Evolutionary conservation across 352 stramenopile species (phyloP).

Genomic region (Globisporangium barbulae): DNA sequence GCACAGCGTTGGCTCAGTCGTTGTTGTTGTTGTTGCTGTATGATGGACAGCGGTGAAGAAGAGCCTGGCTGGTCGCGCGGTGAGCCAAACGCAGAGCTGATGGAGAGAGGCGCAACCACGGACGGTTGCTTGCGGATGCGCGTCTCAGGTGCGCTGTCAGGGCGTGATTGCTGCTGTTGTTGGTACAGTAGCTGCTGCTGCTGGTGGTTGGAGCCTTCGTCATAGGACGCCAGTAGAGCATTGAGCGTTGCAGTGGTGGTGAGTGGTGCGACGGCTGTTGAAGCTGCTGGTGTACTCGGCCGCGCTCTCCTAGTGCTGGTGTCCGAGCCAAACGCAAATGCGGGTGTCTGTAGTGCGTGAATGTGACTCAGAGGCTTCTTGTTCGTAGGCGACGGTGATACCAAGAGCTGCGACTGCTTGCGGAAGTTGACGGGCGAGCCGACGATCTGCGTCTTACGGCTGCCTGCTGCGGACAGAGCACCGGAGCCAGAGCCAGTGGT

Average conservation of each 20-base stretch:
- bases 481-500: neutral
- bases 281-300: neutral
- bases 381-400: neutral
- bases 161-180: slow-evolving; percentile 4
- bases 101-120: neutral
- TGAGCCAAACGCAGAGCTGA: neutral
- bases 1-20: slow-evolving; percentile 36
- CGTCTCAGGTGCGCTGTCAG: slow-evolving; percentile 8
- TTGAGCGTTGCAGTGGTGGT: slow-evolving; percentile 33
- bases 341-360: neutral
- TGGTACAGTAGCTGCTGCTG: neutral
- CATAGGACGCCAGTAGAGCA: slow-evolving; percentile 25
- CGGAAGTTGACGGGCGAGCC: slow-evolving; percentile 14
- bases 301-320: neutral
- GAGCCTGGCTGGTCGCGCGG: neutral
- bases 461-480: too few relatives aligned
- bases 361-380: slow-evolving; percentile 6
- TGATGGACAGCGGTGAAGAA: slow-evolving; percentile 6
- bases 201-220: neutral
- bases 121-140: slow-evolving; percentile 5
- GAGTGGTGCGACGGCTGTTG: slow-evolving; percentile 6
- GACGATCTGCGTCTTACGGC: slow-evolving; percentile 10
- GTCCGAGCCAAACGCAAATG: neutral
- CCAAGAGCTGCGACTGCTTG: slow-evolving; percentile 5
- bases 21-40: neutral